Evolutionary conservation across 306 rosid genomes (phyloP), one percentile per base, ranked within the genome.

Genomic region (Casuarina cunninghamiana): DNA sequence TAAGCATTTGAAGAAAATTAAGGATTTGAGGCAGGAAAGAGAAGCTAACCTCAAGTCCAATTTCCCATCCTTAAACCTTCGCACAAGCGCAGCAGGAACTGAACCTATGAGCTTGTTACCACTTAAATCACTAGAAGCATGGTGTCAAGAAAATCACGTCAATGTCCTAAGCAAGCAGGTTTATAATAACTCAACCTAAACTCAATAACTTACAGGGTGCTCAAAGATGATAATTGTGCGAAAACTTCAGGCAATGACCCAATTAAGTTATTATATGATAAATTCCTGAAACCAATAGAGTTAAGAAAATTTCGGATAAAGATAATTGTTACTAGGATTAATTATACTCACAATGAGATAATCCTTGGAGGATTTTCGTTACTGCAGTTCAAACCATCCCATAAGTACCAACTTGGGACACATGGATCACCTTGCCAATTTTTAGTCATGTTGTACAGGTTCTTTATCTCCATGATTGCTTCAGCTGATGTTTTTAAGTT

Each of bases 381-480:
- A 60, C 61, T 82, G 58, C 84, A 85, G 39, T 35, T 66, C 41
- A 85, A 0, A 57, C 86, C 88, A 42, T 65, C 58, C 88, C 88
- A 82, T 55, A 2, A 68, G 39, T 72, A 79, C 1, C 15, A 5
- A 62, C 9, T 70, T 5, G 86, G 84, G 50, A 41, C 15, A 69
- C 88, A 85, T 58, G 88, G 88, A 67, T 85, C 75, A 26, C 88
- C 88, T 76, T 79, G 79, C 88, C 86, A 85, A 21, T 85, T 85
- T 55, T 60, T 82, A 3, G 11, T 57, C 35, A 85, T 55, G 38
- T 32, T 50, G 11, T 78, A 82, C 21, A 19, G 15, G 50, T 43
- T 44, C 86, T 82, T 82, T 58, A 85, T 74, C 5, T 26, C 16
- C 53, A 41, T 35, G 73, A 82, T 75, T 12, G 82, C 82, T 10